Percentiles rank a stretch among this genome's conserved stretches.
These are phyloP conservation scores for Candida alai DNA, from an alignment of 805 yeast genomes.

Conservation along the genomic window DNA sequence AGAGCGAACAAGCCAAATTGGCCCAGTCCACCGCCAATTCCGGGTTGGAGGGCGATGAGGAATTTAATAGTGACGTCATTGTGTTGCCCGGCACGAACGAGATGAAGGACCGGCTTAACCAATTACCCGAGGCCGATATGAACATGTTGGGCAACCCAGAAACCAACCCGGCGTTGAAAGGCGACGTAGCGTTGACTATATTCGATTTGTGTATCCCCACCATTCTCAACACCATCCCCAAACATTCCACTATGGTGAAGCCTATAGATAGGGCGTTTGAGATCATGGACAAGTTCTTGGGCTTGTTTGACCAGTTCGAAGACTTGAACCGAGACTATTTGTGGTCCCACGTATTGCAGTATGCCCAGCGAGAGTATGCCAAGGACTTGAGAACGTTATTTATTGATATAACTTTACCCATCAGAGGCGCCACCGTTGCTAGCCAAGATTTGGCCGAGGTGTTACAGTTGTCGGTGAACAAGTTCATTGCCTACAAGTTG, in stretches of 20 bases:
- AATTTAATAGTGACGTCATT: conserved; percentile 37
- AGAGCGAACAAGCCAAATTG: conserved; percentile 23
- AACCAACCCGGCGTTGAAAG: conserved; percentile 67
- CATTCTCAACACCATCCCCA: conserved; percentile 22
- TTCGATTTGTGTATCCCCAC: conserved; percentile 35
- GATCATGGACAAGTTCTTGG: conserved; percentile 41
- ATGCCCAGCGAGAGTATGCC: conserved; percentile 42
- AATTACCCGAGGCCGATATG: conserved; percentile 83
- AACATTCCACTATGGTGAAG: conserved; percentile 18
- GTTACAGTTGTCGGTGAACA: conserved; percentile 68
- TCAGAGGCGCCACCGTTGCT: conserved; percentile 47
- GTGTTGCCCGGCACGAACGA: conserved; percentile 51
- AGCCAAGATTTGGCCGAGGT: conserved; percentile 49
- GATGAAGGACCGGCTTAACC: conserved; percentile 58
- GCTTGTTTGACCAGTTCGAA: conserved; percentile 63
- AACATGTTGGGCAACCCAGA: conserved; percentile 83
- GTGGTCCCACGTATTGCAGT: conserved; percentile 58
- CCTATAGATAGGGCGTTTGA: conserved; percentile 39
- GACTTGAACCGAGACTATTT: conserved; percentile 68
- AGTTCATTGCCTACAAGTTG: conserved; percentile 56
- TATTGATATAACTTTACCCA: conserved; percentile 61
- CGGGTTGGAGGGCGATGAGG: conserved; percentile 25
- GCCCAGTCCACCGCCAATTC: conserved; percentile 35
- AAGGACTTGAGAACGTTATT: conserved; percentile 38
- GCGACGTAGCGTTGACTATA: conserved; percentile 42